Base-by-base conservation (phyloP, 73 alveolate species). In the Symbiodinium natans region DNA sequence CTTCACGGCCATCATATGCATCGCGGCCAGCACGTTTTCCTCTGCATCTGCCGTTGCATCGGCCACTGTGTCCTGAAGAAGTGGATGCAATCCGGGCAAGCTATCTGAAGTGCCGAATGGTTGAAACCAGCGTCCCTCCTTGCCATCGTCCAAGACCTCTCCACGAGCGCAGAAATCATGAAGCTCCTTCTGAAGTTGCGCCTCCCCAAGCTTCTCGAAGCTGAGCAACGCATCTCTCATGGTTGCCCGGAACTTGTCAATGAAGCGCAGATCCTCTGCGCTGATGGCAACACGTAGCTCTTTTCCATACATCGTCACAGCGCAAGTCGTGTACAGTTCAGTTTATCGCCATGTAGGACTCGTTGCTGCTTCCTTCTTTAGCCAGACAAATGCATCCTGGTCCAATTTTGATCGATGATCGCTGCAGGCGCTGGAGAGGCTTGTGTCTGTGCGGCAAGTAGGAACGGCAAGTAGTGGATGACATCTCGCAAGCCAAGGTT, bases 171-270 rank as follows among this genome's bases (percentile, higher is more conserved):
- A 52, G 71, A 52, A 52, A 29, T 52, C 71, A 52, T 52, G 71
- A 23, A 52, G 23, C 71, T 52, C 23, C n/a, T 23, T 21, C 71
- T 52, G 15, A 0, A 52, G 71, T 29, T 23, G 71, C n/a, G n/a
- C 23, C 71, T 52, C 71, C 71, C 23, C 23, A 23, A 52, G 71
- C 71, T 52, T 52, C 82, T 68, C 82, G 33, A 36, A n/a, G 82
- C 82, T 68, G 36, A 75, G 85, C 85, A 75, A 7, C 31, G 85
- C 85, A 11, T n/a, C 85, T 21, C 85, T 33, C 85, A 75, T 33
- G 31, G n/a, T 17, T 3, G 41, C 21, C 0, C 85, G 85, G 85
- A 75, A 75, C 33, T 9, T 21, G 36, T 75, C 85, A 3, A 75
- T 27, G 42, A 75, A 75, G 31, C 48, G 41, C 43, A 75, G 41